Evolutionary conservation across 108 stramenopile species (phyloP).

Genomic region (Fragilaria crotonensis): DNA sequence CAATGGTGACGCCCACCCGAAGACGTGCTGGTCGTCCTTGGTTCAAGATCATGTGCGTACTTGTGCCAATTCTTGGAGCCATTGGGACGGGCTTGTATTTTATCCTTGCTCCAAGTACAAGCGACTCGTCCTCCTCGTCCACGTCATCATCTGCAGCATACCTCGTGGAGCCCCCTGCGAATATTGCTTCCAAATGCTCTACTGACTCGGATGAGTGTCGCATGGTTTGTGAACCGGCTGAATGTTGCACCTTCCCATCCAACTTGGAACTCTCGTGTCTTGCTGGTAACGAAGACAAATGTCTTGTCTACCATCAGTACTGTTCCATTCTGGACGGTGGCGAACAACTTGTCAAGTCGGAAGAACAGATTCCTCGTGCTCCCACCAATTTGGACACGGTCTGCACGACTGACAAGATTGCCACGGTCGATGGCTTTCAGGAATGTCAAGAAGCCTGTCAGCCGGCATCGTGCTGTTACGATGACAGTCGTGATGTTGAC

Average conservation of each 20-base stretch:
- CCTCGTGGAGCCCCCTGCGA: background rate
- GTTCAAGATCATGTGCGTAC: background rate
- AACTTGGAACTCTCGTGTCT: slow-evolving; percentile 17
- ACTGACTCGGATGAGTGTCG: slow-evolving; percentile 2
- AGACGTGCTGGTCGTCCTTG: background rate
- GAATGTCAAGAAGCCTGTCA: slow-evolving; percentile 6
- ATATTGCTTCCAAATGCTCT: background rate
- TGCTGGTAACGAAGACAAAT: slow-evolving; percentile 10
- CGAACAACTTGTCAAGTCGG: background rate
- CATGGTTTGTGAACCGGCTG: slow-evolving; percentile 20
- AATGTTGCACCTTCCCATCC: slow-evolving; percentile 17
- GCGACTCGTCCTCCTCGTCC: background rate
- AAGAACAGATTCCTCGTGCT: background rate
- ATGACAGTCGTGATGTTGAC: slow-evolving; percentile 2
- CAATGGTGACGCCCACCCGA: background rate
- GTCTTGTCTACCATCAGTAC: slow-evolving; percentile 16
- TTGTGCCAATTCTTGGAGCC: background rate
- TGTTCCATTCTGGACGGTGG: slow-evolving; percentile 6
- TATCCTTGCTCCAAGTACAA: background rate
- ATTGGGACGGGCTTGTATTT: background rate
- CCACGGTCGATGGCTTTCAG: slow-evolving; percentile 3
- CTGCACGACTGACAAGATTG: background rate
- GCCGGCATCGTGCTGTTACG: slow-evolving; percentile 19
- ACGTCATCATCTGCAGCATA: background rate
- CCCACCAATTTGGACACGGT: slow-evolving; percentile 5